A percentile compares a stretch with the other conserved stretches of the same genome.
Conservation (phyloP, 2,329 filamentous ascomycete genomes). For the Chaetomium olivaceum region DNA sequence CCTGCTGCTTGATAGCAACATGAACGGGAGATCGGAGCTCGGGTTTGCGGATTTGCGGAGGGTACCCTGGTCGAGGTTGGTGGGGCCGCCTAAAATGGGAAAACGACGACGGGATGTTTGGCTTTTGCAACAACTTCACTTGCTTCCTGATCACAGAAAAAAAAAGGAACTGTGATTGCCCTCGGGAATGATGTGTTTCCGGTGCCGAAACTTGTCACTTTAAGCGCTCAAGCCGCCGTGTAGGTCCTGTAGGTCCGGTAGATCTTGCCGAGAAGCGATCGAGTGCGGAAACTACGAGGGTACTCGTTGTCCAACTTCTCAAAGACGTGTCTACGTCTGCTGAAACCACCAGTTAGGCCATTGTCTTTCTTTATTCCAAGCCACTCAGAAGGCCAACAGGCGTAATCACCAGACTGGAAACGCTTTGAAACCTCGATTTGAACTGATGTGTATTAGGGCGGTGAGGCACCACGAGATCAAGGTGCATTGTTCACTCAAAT, state of each 20-base stretch:
- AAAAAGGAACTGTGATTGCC: background rate
- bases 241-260: too few relatives aligned
- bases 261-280: too few relatives aligned
- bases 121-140: too few relatives aligned
- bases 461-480: too few relatives aligned
- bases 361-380: background rate
- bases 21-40: too few relatives aligned
- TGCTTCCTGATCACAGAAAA: background rate
- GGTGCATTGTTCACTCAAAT: too few relatives aligned
- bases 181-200: background rate
- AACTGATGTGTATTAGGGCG: too few relatives aligned
- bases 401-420: background rate
- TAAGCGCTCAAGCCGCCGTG: too few relatives aligned
- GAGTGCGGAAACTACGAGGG: background rate
- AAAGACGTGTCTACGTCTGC: background rate
- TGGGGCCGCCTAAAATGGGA: background rate
- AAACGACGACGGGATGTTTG: background rate
- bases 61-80: background rate
- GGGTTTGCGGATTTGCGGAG: too few relatives aligned
- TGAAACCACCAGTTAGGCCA: background rate
- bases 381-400: background rate
- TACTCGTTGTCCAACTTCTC: background rate
- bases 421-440: too few relatives aligned
- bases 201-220: too few relatives aligned
- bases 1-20: background rate